Evolutionary conservation across 1,139 yeast species (phyloP).

Genomic region (Keqinozyma sinolaborantium): DNA sequence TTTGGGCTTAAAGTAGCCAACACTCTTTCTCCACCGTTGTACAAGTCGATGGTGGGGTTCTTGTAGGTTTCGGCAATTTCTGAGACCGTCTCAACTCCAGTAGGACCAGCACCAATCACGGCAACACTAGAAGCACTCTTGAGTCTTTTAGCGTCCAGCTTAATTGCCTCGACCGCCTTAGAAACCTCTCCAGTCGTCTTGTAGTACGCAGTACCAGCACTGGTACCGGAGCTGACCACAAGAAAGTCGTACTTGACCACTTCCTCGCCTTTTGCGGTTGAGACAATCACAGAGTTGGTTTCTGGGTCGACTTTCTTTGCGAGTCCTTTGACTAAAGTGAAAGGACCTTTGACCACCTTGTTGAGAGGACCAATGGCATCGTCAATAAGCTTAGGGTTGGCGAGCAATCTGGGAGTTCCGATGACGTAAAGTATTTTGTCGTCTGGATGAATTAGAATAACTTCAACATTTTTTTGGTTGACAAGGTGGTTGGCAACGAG

Average conservation of each 20-base stretch:
- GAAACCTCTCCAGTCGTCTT: slow-evolving; percentile 18
- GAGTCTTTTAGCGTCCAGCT: slow-evolving; percentile 9
- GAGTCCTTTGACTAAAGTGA: slow-evolving; percentile 12
- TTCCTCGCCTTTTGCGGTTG: slow-evolving; percentile 7
- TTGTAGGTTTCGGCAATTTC: slow-evolving; percentile 19
- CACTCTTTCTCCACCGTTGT: slow-evolving; percentile 19
- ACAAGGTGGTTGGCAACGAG: slow-evolving; percentile 20
- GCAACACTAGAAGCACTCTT: slow-evolving; percentile 19
- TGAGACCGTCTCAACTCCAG: slow-evolving; percentile 29
- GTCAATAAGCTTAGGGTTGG: slow-evolving; percentile 15
- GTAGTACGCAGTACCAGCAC: slow-evolving; percentile 16
- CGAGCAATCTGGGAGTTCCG: slow-evolving; percentile 25
- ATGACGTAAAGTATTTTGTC: slow-evolving; percentile 16
- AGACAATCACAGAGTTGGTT: slow-evolving; percentile 4
- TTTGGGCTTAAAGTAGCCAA: slow-evolving; percentile 11
- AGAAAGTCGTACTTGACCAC: slow-evolving; percentile 19
- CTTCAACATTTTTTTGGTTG: slow-evolving; percentile 10
- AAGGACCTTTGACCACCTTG: slow-evolving; percentile 10
- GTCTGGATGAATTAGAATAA: slow-evolving; percentile 15
- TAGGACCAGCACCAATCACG: slow-evolving; percentile 28
- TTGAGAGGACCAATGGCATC: slow-evolving; percentile 10
- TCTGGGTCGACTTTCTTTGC: slow-evolving; percentile 17
- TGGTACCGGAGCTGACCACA: slow-evolving; percentile 25
- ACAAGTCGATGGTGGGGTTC: slow-evolving; percentile 16
- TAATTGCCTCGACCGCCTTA: slow-evolving; percentile 6